Evolutionary conservation across 805 yeast genomes (phyloP).

Genomic region (Wickerhamiella kurtzmanii): DNA sequence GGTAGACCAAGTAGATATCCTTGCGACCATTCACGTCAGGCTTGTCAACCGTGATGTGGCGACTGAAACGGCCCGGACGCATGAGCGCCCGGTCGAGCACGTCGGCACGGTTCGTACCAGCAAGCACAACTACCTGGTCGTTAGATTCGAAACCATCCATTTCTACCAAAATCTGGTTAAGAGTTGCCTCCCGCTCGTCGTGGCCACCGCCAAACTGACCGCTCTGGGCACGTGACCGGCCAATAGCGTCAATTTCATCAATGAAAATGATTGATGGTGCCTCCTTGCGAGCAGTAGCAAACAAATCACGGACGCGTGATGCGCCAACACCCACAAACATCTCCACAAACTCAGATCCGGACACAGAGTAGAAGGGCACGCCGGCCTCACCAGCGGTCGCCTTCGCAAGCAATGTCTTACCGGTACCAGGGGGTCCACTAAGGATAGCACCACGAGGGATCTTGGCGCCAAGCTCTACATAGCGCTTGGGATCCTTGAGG

Average conservation of each 20-base stretch:
- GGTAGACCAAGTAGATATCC: conserved; percentile 71
- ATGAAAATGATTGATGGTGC: conserved; percentile 86
- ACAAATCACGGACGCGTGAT: conserved; percentile 81
- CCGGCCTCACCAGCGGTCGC: conserved; percentile 97
- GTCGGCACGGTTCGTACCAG: conserved; percentile 91
- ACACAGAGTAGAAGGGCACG: conserved; percentile 81
- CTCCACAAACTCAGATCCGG: conserved; percentile 92
- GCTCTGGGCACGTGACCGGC: conserved; percentile 51
- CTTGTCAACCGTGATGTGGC: conserved; percentile 72
- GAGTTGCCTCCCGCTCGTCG: conserved; percentile 87
- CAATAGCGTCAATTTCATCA: conserved; percentile 94
- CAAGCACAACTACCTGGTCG: conserved; percentile 85
- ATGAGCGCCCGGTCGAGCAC: conserved; percentile 77
- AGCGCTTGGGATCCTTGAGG: conserved; percentile 69
- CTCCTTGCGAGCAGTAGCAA: conserved; percentile 75
- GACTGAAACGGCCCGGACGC: conserved; percentile 91
- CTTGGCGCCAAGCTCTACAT: conserved; percentile 81
- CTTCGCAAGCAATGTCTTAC: conserved; percentile 82
- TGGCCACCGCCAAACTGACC: conserved; percentile 55
- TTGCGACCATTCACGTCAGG: conserved; percentile 87
- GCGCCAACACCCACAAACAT: conserved; percentile 98
- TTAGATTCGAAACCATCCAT: conserved; percentile 88
- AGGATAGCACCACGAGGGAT: conserved; percentile 91
- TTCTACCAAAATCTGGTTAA: conserved; percentile 84
- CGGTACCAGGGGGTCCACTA: conserved; percentile 96